Evolutionary conservation across 257 asterid genomes (phyloP).

Genomic region (Nicotiana tomentosiformis): DNA sequence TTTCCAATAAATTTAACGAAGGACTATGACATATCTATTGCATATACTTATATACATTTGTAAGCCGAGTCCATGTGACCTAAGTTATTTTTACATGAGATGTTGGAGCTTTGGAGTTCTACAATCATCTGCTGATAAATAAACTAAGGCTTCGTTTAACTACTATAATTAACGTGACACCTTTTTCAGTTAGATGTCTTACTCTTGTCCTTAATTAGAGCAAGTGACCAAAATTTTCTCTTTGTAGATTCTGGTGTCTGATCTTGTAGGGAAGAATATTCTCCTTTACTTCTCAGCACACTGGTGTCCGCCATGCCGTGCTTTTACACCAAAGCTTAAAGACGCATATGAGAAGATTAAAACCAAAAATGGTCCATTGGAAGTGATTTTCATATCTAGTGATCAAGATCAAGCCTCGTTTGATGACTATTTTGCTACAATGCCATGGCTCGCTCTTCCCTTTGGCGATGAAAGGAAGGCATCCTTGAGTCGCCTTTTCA

Average conservation of each 20-base stretch:
- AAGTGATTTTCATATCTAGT: slow-evolving; percentile 79
- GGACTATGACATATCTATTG: background rate
- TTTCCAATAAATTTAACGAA: background rate
- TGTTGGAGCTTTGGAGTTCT: background rate
- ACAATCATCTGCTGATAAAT: background rate
- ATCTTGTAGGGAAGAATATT: slow-evolving; percentile 65
- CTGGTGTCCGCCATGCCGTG: slow-evolving; percentile 98
- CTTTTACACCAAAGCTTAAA: slow-evolving; percentile 65
- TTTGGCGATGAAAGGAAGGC: slow-evolving; percentile 65
- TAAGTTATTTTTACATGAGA: background rate
- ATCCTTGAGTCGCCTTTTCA: slow-evolving; percentile 45
- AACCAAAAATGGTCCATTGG: slow-evolving; percentile 38
- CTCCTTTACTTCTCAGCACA: slow-evolving; percentile 89
- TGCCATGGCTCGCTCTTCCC: slow-evolving; percentile 96
- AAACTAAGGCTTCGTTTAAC: background rate
- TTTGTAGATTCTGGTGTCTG: slow-evolving; percentile 62
- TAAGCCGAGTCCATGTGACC: background rate
- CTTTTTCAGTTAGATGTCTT: background rate
- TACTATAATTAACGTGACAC: background rate
- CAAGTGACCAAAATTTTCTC: background rate
- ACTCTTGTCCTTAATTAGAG: background rate
- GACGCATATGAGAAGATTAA: slow-evolving; percentile 57
- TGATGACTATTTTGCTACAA: slow-evolving; percentile 59
- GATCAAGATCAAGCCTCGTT: slow-evolving; percentile 69
- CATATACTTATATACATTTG: background rate